Evolutionary conservation across 768 basidiomycete species (phyloP).

Genomic region (Naganishia onofrii): DNA sequence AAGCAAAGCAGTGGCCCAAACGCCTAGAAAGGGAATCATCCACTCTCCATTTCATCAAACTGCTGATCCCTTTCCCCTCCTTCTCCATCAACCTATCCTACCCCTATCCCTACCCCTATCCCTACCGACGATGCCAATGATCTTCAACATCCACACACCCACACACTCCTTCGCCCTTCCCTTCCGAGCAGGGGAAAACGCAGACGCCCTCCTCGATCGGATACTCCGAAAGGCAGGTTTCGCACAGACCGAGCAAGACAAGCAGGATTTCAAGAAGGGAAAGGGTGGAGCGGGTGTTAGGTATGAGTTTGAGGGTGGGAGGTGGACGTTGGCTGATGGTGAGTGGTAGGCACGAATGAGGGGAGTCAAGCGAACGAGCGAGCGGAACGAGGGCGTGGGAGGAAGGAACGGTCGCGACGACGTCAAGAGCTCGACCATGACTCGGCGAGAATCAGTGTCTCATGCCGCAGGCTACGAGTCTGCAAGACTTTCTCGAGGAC

Average conservation of each 20-base stretch:
- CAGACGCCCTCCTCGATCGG: conserved; percentile 32
- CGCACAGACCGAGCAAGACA: conserved; percentile 6
- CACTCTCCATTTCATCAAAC: too few species aligned
- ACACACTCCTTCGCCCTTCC: conserved; percentile 46
- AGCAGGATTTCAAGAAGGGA: conserved; percentile 31
- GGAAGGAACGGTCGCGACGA: background rate
- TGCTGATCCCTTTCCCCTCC: background rate
- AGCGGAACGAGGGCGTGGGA: background rate
- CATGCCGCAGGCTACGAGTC: too few species aligned
- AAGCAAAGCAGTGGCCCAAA: too few species aligned
- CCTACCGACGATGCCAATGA: conserved; percentile 30
- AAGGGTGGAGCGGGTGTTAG: conserved; percentile 62
- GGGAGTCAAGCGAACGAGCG: too few species aligned
- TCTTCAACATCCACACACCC: conserved; percentile 47
- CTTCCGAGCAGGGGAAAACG: conserved; percentile 33
- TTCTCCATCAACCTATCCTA: background rate
- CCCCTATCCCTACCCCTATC: too few species aligned
- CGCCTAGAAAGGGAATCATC: too few species aligned
- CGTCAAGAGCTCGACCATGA: too few species aligned
- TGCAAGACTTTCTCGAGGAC: too few species aligned
- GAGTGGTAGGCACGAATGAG: conserved; percentile 36
- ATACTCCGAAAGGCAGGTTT: conserved; percentile 37
- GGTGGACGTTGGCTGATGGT: conserved; percentile 92
- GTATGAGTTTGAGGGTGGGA: conserved; percentile 72
- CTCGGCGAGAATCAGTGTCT: too few species aligned